Base-by-base conservation (phyloP, 345 rosid species). In the Punica granatum region DNA sequence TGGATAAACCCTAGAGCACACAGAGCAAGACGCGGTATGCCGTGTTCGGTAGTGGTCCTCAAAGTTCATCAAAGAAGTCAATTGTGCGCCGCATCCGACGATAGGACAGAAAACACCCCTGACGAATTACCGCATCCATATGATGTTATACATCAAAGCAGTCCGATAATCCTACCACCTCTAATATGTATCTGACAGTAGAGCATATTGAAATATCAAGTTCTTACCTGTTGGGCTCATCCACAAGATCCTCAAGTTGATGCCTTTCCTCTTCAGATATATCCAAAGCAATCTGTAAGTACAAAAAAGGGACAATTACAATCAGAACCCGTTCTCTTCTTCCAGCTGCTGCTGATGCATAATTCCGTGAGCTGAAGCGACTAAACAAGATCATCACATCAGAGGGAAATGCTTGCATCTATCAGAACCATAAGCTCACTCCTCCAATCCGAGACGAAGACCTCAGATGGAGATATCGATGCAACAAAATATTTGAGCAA, bases 11-110 rank as follows among this genome's bases (percentile, higher is more conserved):
- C 88, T 83, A 28, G 90, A 83, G 80, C 97, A 93, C 36, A 87
- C 90, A 13, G 97, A 87, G 80, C 98, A 93, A 69, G 98, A 85
- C n/a, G 97, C 90, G 65, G 89, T 70, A 70, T 93, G 97, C 32
- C 92, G 77, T n/a, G 96, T 81, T 67, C 68, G 84, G 63, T 90
- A 90, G 79, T 93, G 98, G 75, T 87, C 89, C 81, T 93, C 98
- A 81, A 89, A 90, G 71, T 72, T 72, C 59, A 88, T 97, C 76
- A 89, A 73, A n/a, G 86, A 84, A 42, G 72, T 72, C 83, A 90
- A 75, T 41, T 67, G 75, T 35, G 82, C 92, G 28, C 77, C 84
- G 65, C 98, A 93, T 67, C 94, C 94, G 75, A 76, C 92, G 69
- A 93, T 87, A 15, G 97, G 96, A 75, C 97, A 90, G 28, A 79